Conservation (phyloP, 192 early-diverging fungal species). For the Funneliformis geosporum region DNA sequence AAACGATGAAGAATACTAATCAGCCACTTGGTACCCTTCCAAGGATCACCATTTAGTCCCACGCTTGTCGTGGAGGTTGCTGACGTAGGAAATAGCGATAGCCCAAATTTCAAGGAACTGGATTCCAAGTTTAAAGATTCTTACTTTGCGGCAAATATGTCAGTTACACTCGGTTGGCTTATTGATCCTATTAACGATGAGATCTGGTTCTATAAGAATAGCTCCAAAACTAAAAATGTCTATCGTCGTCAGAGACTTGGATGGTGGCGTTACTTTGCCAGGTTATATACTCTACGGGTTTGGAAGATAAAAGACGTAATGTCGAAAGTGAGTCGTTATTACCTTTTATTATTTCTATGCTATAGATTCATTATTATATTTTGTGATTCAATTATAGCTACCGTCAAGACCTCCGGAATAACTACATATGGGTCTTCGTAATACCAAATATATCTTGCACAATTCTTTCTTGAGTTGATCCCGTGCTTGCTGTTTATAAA, state of each 20-base stretch:
- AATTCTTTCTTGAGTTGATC: too few species aligned
- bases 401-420: too few species aligned
- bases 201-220: slow-evolving; percentile 17
- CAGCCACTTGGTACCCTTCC: slow-evolving; percentile 19
- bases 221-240: neutral
- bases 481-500: too few species aligned
- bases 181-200: neutral
- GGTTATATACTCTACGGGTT: slow-evolving; percentile 19
- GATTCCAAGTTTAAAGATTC: neutral
- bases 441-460: too few species aligned
- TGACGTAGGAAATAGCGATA: too few species aligned
- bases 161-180: slow-evolving; percentile 28
- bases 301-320: slow-evolving; percentile 16
- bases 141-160: neutral
- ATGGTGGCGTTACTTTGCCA: slow-evolving; percentile 23
- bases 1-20: too few species aligned
- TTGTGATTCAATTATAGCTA: too few species aligned
- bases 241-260: neutral
- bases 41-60: slow-evolving; percentile 14
- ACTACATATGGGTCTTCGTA: too few species aligned
- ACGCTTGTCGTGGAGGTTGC: slow-evolving; percentile 23
- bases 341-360: too few species aligned
- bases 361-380: too few species aligned
- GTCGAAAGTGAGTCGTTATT: too few species aligned
- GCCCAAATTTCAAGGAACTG: too few species aligned